Conservation (phyloP, 192 early-diverging fungal genomes). For the Backusella morwellensis region DNA sequence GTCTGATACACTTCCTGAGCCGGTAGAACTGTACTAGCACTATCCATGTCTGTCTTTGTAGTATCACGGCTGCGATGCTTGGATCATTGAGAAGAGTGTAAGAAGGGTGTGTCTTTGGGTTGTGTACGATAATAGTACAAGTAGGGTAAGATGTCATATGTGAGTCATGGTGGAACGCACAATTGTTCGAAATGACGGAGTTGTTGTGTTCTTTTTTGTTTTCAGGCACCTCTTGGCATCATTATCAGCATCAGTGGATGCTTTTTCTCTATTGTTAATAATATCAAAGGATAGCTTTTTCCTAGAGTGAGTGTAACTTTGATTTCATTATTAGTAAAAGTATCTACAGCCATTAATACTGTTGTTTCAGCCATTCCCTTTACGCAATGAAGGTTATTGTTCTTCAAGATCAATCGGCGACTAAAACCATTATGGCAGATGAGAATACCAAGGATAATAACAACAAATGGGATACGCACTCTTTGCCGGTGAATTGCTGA, state of each 20-base stretch:
- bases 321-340: background rate
- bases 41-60: background rate
- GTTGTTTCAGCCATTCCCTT: background rate
- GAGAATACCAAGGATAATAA: background rate
- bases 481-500: no score
- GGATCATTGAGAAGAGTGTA: no score
- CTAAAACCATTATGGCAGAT: background rate
- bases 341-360: background rate
- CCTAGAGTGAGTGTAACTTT: background rate
- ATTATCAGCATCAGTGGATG: no score
- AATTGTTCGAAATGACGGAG: background rate
- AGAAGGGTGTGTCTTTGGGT: no score
- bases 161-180: background rate
- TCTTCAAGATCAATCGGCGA: background rate
- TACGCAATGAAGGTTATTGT: background rate
- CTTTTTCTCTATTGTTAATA: no score
- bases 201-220: background rate
- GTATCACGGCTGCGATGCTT: background rate
- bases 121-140: no score
- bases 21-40: no score
- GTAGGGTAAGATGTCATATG: background rate
- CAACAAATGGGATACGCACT: background rate
- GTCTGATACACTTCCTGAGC: no score
- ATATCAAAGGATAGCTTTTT: no score
- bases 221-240: background rate